phyloP scores from a whole-genome alignment of 345 rosid species.

The Jatropha curcas region DNA sequence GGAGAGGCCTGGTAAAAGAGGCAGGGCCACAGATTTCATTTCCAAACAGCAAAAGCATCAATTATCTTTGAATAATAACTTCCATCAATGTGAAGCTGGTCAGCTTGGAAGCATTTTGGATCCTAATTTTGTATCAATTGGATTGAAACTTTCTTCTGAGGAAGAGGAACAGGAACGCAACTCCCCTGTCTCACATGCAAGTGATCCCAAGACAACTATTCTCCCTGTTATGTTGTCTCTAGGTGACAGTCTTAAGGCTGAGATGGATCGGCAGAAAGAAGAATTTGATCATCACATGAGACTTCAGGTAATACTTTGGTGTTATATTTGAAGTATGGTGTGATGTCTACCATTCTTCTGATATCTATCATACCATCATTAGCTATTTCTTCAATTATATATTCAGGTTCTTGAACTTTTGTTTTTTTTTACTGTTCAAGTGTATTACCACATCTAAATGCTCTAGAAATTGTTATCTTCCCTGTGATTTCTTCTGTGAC shows the following conservation, averaged over 20 bases:
- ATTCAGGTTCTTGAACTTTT: not conserved
- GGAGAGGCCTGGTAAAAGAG: constrained; percentile 48
- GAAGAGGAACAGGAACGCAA: constrained; percentile 77
- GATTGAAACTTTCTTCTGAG: constrained; percentile 61
- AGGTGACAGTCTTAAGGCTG: constrained; percentile 44
- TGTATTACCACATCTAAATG: not conserved
- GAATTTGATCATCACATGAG: constrained; percentile 57
- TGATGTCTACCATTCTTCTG: not conserved
- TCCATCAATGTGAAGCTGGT: constrained; percentile 41
- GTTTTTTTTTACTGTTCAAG: too few relatives aligned
- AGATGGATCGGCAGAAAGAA: constrained; percentile 58
- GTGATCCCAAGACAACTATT: constrained; percentile 43
- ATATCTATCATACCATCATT: not conserved
- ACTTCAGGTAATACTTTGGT: constrained; percentile 48
- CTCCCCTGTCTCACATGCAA: constrained; percentile 58
- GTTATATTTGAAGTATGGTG: not conserved
- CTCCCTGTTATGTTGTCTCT: constrained; percentile 50
- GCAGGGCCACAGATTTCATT: constrained; percentile 47
- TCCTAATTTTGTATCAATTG: constrained; percentile 64
- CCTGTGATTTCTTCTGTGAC: not conserved
- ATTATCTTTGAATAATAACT: constrained; percentile 42
- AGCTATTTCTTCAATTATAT: not conserved
- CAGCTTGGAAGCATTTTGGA: constrained; percentile 45
- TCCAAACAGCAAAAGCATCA: constrained; percentile 44
- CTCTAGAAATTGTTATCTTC: not conserved